Base-by-base conservation (phyloP, 352 stramenopile genomes). In the Globisporangium cederbergense region DNA sequence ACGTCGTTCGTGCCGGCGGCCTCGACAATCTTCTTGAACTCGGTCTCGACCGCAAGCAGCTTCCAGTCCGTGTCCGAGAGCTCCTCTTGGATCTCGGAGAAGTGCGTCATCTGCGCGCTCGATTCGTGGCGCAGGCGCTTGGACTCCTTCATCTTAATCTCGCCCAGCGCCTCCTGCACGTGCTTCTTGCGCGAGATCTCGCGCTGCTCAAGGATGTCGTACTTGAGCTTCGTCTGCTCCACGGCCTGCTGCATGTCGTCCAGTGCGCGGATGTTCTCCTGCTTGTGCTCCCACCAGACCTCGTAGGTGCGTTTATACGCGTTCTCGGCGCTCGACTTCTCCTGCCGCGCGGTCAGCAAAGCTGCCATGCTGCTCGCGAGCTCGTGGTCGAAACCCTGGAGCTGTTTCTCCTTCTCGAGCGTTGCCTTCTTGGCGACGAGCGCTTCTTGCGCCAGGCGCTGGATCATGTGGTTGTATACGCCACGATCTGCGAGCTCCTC, bases 391-490 rank as follows among this genome's bases (percentile, higher is more conserved):
- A 93, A 66, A 20, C 69, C 62, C 59, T 78, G 60, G 20, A 93
- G 68, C 28, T 83, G 64, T 32, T 88, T 83, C 64, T 93, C 85
- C 28, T 85, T 86, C 22, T 79, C 73, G 16, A 87, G 47, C 30
- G 79, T 90, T 16, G 69, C 60, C 53, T 93, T 93, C 69, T 90
- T 93, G 20, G 79, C 75, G 1, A 66, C 65, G 0, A 89, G 65
- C 7, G 83, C 78, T 54, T 94, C 86, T 20, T 71, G 72, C 6
- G 78, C 74, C 28, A 94, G 62, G 6, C 86, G 81, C 47, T 91
- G 73, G 66, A 94, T 91, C 86, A 91, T 94, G 67, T 94, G 83
- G 43, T 76, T 91, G 71, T 92, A 94, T 49, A 94, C 80, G 10
- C 82, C 81, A 7, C 77, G 76, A 34, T 93, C 85, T 0, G 71